Evolutionary conservation across 2,329 filamentous ascomycete genomes (phyloP).

Genomic region (Sclerotiophoma versabilis): DNA sequence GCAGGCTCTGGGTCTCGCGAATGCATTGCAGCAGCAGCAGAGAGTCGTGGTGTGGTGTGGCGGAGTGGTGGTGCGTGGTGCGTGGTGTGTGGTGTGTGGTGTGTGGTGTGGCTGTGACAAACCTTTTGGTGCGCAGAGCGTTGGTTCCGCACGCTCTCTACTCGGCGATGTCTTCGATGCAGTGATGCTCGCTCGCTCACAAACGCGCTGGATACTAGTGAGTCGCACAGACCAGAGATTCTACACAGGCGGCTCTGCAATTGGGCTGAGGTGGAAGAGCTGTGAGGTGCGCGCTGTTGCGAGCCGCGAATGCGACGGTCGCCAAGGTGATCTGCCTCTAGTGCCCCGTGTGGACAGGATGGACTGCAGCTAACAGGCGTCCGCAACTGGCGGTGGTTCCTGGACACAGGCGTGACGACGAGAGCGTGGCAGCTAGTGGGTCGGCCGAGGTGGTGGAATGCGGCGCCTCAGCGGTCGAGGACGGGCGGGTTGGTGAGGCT

Average conservation of each 20-base stretch:
- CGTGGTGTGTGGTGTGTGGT: constrained; percentile 7
- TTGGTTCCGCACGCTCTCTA: constrained; percentile 19
- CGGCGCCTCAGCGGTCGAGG: constrained; percentile 23
- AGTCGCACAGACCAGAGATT: constrained; percentile 15
- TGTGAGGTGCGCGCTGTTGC: constrained; percentile 18
- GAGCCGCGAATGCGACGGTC: constrained; percentile 18
- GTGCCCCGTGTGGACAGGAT: constrained; percentile 14
- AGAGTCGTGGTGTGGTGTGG: constrained; percentile 1
- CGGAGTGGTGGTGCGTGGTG: too few species aligned
- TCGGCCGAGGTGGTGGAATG: constrained; percentile 22
- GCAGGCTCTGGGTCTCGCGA: not conserved
- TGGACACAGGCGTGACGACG: constrained; percentile 11
- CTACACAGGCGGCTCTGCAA: constrained; percentile 28
- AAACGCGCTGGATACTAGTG: constrained; percentile 18
- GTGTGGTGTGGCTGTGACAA: constrained; percentile 17
- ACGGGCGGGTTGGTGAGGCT: constrained; percentile 22
- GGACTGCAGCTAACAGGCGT: constrained; percentile 7
- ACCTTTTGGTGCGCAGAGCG: constrained; percentile 32
- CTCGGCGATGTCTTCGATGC: constrained; percentile 2
- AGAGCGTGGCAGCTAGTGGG: constrained; percentile 19
- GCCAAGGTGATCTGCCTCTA: constrained; percentile 23
- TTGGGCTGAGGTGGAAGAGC: constrained; percentile 13
- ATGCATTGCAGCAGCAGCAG: constrained; percentile 2
- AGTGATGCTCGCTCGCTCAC: constrained; percentile 23
- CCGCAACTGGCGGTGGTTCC: constrained; percentile 10